Percentiles rank a stretch among this genome's conserved stretches.
These are phyloP conservation scores for Penicillium brasilianum DNA, from an alignment of 2,329 filamentous ascomycete species.

Conservation along the genomic window DNA sequence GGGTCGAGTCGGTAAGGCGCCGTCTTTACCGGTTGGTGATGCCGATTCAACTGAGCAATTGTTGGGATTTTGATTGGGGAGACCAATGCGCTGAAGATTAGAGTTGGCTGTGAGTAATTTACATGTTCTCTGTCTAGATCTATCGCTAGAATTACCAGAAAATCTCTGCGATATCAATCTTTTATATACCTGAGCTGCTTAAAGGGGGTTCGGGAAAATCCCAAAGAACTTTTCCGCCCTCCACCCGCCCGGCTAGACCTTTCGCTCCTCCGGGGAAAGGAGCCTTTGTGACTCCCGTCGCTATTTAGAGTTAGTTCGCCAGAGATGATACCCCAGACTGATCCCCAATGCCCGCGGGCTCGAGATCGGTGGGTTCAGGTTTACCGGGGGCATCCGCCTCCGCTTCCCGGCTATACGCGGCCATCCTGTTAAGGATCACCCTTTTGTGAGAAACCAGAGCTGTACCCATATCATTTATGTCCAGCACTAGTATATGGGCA, in stretches of 20 bases:
- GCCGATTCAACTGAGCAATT: conserved; percentile 16
- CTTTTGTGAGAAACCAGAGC: too few relatives aligned
- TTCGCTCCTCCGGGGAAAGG: conserved; percentile 18
- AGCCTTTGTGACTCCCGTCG: conserved; percentile 4
- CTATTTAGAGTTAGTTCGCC: conserved; percentile 15
- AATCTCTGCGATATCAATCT: background rate
- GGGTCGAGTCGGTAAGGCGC: conserved; percentile 27
- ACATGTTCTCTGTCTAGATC: background rate
- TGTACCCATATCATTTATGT: background rate
- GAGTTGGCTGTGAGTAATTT: background rate
- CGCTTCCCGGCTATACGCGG: conserved; percentile 21
- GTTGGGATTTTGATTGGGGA: conserved; percentile 9
- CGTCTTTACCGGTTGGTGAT: conserved; percentile 24
- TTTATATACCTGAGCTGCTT: background rate
- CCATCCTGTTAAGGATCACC: background rate
- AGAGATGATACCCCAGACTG: conserved; percentile 4
- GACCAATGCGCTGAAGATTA: background rate
- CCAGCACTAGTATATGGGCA: background rate
- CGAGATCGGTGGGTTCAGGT: conserved; percentile 3
- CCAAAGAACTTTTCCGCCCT: conserved; percentile 25
- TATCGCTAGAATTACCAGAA: background rate
- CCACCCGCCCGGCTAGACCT: conserved; percentile 20
- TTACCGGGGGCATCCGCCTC: conserved; percentile 15
- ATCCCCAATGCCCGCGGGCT: conserved; percentile 19
- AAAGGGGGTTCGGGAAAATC: conserved; percentile 9